These are phyloP conservation scores for Avena atlantica DNA, from an alignment of 176 grass and related monocot species.

Conservation along the genomic window DNA sequence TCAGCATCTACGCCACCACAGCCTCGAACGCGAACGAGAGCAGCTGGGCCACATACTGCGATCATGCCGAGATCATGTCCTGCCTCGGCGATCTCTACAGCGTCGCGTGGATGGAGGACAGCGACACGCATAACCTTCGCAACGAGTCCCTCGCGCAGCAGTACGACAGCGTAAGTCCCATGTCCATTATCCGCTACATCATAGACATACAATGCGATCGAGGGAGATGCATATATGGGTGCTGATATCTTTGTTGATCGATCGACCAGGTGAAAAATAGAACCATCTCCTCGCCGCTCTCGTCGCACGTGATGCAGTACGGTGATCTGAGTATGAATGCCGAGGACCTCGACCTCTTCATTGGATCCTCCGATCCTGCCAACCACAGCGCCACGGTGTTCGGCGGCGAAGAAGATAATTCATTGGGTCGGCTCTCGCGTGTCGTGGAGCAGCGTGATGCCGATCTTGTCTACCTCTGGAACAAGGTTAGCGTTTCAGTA, in stretches of 20 bases:
- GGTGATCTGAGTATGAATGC: neutral
- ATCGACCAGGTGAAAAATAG: neutral
- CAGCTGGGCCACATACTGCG: neutral
- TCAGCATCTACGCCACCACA: neutral
- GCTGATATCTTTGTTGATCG: too few species aligned
- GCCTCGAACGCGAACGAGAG: neutral
- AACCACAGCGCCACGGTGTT: neutral
- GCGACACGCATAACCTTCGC: neutral
- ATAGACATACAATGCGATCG: too few species aligned
- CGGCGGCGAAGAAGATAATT: neutral
- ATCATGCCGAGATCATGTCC: too few species aligned
- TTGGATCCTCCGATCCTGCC: neutral
- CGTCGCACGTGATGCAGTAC: neutral
- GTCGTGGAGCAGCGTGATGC: neutral
- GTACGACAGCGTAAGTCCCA: neutral
- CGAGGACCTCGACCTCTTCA: neutral
- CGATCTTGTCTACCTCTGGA: neutral
- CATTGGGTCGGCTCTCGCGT: neutral
- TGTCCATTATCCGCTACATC: too few species aligned
- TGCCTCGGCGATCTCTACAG: neutral
- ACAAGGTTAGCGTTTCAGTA: neutral
- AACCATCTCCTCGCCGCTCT: too few species aligned
- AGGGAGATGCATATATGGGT: too few species aligned
- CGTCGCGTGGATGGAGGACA: neutral
- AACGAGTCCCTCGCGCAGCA: neutral